Evolutionary conservation across 1,284 basidiomycete species (phyloP).

Genomic region (Waitea zeae): DNA sequence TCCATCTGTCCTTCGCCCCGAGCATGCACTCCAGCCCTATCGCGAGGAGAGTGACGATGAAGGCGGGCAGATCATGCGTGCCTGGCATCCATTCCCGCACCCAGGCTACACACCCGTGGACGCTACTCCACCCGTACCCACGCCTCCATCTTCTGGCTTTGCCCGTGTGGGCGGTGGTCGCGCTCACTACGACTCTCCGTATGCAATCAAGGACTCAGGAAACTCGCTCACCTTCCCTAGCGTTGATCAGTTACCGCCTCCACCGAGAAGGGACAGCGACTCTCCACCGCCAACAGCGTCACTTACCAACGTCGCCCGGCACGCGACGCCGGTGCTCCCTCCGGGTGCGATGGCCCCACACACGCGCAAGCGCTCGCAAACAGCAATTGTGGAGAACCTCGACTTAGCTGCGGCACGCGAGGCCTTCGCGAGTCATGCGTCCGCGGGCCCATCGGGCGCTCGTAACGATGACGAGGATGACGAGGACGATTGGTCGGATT

Average conservation of each 20-base stretch:
- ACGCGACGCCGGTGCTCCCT: conserved; percentile 10
- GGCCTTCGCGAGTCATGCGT: too few species aligned
- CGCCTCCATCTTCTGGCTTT: conserved; percentile 34
- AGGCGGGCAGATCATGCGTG: conserved; percentile 66
- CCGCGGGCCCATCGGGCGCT: too few species aligned
- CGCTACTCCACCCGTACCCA: conserved; percentile 9
- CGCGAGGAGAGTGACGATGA: conserved; percentile 68
- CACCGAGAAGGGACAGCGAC: conserved; percentile 15
- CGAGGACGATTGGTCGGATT: conserved; percentile 10
- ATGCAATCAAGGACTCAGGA: conserved; percentile 42
- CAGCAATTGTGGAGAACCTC: conserved; percentile 53
- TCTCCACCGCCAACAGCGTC: conserved; percentile 37
- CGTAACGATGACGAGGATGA: conserved; percentile 4
- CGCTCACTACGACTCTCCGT: conserved; percentile 62
- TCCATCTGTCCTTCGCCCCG: conserved; percentile 61
- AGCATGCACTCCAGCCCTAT: conserved; percentile 61
- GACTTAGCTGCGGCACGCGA: too few species aligned
- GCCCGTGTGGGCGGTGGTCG: conserved; percentile 63
- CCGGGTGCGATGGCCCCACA: conserved; percentile 26
- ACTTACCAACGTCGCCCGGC: conserved; percentile 16
- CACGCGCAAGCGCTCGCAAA: conserved; percentile 61
- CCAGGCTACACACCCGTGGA: conserved; percentile 22
- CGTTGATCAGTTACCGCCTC: conserved; percentile 22
- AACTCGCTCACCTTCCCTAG: conserved; percentile 48
- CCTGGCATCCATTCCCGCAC: conserved; percentile 58